phyloP scores from a whole-genome alignment of 2,329 filamentous ascomycete species.

The Nemania sp. region DNA sequence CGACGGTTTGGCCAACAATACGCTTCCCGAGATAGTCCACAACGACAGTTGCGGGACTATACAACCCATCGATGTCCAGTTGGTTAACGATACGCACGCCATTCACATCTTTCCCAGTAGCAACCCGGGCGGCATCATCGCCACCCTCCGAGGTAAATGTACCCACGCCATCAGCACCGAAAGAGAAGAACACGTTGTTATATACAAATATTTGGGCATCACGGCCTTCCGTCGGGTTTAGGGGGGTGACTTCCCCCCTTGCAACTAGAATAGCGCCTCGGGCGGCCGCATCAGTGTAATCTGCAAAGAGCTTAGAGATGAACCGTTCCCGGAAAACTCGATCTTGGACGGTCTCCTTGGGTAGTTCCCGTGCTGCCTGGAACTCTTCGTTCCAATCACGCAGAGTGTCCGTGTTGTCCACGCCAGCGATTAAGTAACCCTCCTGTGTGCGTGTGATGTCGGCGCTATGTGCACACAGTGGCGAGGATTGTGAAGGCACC shows the following conservation, averaged over 20 bases:
- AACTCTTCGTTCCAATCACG: constrained; percentile 99
- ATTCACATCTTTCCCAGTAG: constrained; percentile 93
- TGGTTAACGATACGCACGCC: constrained; percentile 96
- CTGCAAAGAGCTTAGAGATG: constrained; percentile 93
- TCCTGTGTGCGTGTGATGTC: constrained; percentile 92
- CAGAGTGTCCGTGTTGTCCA: constrained; percentile 91
- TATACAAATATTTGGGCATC: constrained; percentile 99
- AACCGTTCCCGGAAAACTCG: constrained; percentile 93
- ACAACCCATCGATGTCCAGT: constrained; percentile 90
- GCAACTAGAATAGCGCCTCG: constrained; percentile 91
- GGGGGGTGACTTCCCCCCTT: constrained; percentile 84
- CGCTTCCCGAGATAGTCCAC: constrained; percentile 97
- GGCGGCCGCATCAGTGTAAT: constrained; percentile 95
- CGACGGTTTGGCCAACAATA: constrained; percentile 96
- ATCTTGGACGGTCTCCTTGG: constrained; percentile 91
- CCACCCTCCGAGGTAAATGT: constrained; percentile 97
- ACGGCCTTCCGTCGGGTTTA: constrained; percentile 90
- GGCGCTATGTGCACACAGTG: constrained; percentile 71
- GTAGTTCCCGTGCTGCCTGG: constrained; percentile 92
- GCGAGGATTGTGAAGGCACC: constrained; percentile 70
- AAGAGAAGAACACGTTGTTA: constrained; percentile 99
- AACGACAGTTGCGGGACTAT: constrained; percentile 94
- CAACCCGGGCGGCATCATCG: constrained; percentile 92
- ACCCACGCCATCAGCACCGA: constrained; percentile 94
- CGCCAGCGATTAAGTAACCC: constrained; percentile 84